Evolutionary conservation across 164 flowering plant genomes (phyloP).

Genomic region (Buxus sempervirens): DNA sequence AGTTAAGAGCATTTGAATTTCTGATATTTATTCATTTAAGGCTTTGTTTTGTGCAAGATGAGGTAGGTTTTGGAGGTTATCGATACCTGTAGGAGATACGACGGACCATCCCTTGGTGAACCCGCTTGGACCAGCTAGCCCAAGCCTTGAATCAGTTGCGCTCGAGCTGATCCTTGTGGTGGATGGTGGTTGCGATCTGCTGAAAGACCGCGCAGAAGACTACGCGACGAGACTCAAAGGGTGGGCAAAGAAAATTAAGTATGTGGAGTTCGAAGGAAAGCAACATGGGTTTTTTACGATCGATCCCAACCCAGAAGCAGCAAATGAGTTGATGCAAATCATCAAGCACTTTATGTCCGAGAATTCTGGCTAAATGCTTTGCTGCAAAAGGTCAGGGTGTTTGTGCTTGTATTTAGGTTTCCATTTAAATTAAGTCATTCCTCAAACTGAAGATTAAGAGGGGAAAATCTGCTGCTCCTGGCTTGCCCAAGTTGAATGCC

Average conservation of each 20-base stretch:
- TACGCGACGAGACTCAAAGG: constrained; percentile 40
- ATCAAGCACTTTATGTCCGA: constrained; percentile 28
- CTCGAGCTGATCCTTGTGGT: constrained; percentile 46
- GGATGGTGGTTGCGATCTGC: constrained; percentile 40
- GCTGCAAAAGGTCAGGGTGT: background rate
- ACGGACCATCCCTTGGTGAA: constrained; percentile 53
- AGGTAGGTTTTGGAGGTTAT: constrained; percentile 63
- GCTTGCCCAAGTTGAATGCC: too few relatives aligned
- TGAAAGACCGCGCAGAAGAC: constrained; percentile 43
- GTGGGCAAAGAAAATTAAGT: constrained; percentile 37
- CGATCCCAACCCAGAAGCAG: constrained; percentile 25
- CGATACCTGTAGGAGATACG: constrained; percentile 41
- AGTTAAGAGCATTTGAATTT: too few relatives aligned
- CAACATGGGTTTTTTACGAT: constrained; percentile 50
- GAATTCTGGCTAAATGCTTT: constrained; percentile 2
- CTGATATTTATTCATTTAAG: too few relatives aligned
- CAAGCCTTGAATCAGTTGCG: constrained; percentile 20
- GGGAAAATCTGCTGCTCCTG: too few relatives aligned
- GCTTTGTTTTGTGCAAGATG: background rate
- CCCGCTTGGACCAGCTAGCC: constrained; percentile 52
- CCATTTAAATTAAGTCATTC: too few relatives aligned
- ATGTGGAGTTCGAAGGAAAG: constrained; percentile 37
- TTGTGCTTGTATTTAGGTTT: background rate
- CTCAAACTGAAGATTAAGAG: too few relatives aligned
- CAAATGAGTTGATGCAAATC: constrained; percentile 16